phyloP scores from a whole-genome alignment of 306 rosid species.

The Acmispon strigosus region DNA sequence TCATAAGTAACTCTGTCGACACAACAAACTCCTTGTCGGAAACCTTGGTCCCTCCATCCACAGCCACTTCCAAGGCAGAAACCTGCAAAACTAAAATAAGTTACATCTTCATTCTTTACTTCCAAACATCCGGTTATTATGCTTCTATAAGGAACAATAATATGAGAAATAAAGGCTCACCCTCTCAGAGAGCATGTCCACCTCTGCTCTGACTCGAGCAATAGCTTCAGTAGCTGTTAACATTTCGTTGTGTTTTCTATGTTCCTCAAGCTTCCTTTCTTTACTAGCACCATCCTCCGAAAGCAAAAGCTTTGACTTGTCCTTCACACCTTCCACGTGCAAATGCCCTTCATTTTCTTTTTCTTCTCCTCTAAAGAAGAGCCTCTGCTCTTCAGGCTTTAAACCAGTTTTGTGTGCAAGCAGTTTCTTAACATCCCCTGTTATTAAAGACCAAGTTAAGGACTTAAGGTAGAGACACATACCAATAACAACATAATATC shows the following conservation, averaged over 20 bases:
- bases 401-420: conserved; percentile 61
- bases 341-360: conserved; percentile 61
- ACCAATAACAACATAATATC: background rate
- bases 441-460: conserved; percentile 6
- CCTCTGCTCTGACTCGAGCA: conserved; percentile 61
- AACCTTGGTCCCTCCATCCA: conserved; percentile 62
- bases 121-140: background rate
- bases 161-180: conserved; percentile 24
- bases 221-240: conserved; percentile 52
- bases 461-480: conserved; percentile 13
- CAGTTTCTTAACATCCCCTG: conserved; percentile 70
- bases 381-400: conserved; percentile 57
- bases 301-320: conserved; percentile 63
- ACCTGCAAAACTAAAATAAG: conserved; percentile 41
- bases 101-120: background rate
- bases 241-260: conserved; percentile 36
- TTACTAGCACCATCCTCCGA: conserved; percentile 48
- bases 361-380: conserved; percentile 66
- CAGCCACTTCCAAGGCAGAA: conserved; percentile 62
- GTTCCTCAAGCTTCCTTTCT: conserved; percentile 53
- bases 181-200: conserved; percentile 70
- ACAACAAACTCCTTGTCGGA: conserved; percentile 62
- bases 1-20: conserved; percentile 77
- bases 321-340: conserved; percentile 69
- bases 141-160: background rate